These are phyloP conservation scores for Cystofilobasidium capitatum DNA, from an alignment of 768 basidiomycete species.

Conservation along the genomic window DNA sequence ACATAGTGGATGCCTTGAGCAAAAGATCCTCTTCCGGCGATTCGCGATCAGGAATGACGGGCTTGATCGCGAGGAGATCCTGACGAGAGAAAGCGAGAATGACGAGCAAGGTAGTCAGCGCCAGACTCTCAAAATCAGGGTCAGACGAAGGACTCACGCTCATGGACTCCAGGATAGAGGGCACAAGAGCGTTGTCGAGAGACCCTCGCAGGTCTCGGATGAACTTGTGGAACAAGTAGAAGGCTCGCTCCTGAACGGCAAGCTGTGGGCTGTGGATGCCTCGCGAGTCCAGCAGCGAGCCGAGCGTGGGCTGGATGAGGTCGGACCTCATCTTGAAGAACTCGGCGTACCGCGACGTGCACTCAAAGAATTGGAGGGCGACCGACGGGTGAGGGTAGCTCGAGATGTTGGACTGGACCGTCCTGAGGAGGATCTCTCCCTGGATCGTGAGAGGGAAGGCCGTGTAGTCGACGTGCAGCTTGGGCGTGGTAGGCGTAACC, in stretches of 20 bases:
- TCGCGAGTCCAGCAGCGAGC: slow-evolving; percentile 72
- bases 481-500: slow-evolving; percentile 13
- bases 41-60: slow-evolving; percentile 67
- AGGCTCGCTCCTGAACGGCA: slow-evolving; percentile 63
- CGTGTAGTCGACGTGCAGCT: slow-evolving; percentile 36
- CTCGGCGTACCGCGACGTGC: slow-evolving; percentile 79
- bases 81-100: slow-evolving; percentile 36
- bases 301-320: slow-evolving; percentile 73
- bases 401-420: slow-evolving; percentile 73
- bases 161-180: slow-evolving; percentile 53
- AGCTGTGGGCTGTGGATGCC: slow-evolving; percentile 73
- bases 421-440: slow-evolving; percentile 76
- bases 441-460: slow-evolving; percentile 72
- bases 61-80: slow-evolving; percentile 66
- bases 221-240: slow-evolving; percentile 87
- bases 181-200: slow-evolving; percentile 61
- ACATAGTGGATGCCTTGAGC: slow-evolving; percentile 63
- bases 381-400: slow-evolving; percentile 76
- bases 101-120: not conserved
- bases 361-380: slow-evolving; percentile 84
- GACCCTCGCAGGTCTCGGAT: slow-evolving; percentile 72
- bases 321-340: slow-evolving; percentile 92
- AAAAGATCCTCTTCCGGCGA: slow-evolving; percentile 56
- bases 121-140: too few species aligned
- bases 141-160: slow-evolving; percentile 34